Base-by-base conservation (phyloP, 2,329 filamentous ascomycete species). In the Geosmithia putterillii region DNA sequence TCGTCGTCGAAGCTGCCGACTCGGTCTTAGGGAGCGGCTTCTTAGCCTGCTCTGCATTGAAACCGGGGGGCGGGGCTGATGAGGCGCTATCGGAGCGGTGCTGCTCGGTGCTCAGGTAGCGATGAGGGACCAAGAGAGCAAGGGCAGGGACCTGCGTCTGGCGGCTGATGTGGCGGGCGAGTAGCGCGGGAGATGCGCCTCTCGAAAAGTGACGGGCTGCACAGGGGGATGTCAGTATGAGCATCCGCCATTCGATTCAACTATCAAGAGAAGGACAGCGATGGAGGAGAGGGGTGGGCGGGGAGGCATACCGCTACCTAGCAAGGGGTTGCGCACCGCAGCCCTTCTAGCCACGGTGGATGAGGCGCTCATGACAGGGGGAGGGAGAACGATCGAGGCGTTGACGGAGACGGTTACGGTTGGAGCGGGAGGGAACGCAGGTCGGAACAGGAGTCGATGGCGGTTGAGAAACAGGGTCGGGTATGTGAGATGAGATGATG, bases 1-100 rank as follows among this genome's bases (percentile, higher is more conserved):
- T 44, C 7, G 38, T n/a, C 40, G 63, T 57, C 25, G 59, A 50
- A 12, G 58, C 49, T 18, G 61, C 52, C 34, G 54, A 50, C 23
- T 57, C 54, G 44, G 82, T 76, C 55, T 77, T 76, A 2, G 79
- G 65, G 40, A 92, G 68, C 12, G 88, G 85, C 59, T 88, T 90
- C 74, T 88, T 90, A 52, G 89, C 89, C 66, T 87, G 73, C 56
- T 90, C 81, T n/a, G 85, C 71, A 58, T 92, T 89, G 70, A 95
- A 95, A 22, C 89, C 89, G 14, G 88, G 89, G 45, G 89, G 89
- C 38, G 87, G 89, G 41, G 76, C 80, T 44, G 73, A 69, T 42
- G 74, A 67, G 32, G 63, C 62, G 21, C 64, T 58, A 46, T 70
- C 64, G 43, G 71, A 60, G 44, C 67, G 66, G 57, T 78, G 74